Percentiles rank a stretch among this genome's conserved stretches.
phyloP scores from a whole-genome alignment of 148 eudicot species.

The Vaccinium corymbosum region DNA sequence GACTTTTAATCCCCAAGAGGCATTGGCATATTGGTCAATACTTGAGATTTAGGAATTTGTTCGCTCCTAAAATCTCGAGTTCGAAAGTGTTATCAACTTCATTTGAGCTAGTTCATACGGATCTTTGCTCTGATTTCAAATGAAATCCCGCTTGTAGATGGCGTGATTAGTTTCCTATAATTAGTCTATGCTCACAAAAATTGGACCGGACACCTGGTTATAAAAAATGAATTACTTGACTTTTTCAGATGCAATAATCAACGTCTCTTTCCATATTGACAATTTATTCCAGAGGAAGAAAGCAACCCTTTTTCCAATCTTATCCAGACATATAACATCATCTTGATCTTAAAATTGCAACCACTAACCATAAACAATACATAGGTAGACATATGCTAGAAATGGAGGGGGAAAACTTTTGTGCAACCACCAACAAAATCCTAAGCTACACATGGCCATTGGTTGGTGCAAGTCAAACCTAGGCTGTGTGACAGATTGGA shows the following conservation, averaged over 20 bases:
- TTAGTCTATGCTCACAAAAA: too few species aligned
- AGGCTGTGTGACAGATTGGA: conserved; percentile 6
- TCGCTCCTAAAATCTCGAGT: too few species aligned
- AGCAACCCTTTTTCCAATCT: not conserved
- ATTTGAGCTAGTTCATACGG: too few species aligned
- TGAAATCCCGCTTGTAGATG: too few species aligned
- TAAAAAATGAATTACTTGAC: too few species aligned
- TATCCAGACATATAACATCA: conserved; percentile 12
- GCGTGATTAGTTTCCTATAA: too few species aligned
- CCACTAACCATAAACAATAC: conserved; percentile 8
- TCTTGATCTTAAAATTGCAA: not conserved
- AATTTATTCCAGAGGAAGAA: not conserved
- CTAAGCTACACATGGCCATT: conserved; percentile 2
- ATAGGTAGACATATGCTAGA: not conserved
- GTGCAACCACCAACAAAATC: conserved; percentile 13
- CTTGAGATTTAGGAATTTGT: too few species aligned
- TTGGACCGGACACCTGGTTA: too few species aligned
- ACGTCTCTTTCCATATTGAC: not conserved
- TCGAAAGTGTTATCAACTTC: too few species aligned
- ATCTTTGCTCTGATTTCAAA: too few species aligned
- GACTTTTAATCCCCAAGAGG: not conserved
- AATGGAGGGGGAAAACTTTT: not conserved
- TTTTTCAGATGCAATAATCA: not conserved
- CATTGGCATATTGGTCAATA: too few species aligned
- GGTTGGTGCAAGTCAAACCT: not conserved